Evolutionary conservation across 2,329 filamentous ascomycete genomes (phyloP), one percentile per base, ranked within the genome.

Genomic region (Elsinoe ampelina): DNA sequence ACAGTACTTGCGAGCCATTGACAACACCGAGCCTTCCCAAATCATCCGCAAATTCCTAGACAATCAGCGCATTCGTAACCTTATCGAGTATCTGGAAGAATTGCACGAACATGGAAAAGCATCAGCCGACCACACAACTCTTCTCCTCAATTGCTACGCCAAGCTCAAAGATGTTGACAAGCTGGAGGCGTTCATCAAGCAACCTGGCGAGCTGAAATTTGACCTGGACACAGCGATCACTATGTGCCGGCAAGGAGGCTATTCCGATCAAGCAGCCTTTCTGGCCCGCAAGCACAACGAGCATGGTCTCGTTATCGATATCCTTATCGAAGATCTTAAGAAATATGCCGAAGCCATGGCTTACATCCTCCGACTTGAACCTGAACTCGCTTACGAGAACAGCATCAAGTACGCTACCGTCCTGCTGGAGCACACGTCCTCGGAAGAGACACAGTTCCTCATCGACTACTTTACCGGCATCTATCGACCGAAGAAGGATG

Each of bases 111-210:
- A 95, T 65, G 85, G 92, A 66, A 92, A 86, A 67, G 95, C 93
- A 0, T 96, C 92, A 1, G 86, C 90, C 1, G 93, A 98, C 63
- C 93, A 98, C 64, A 98, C 93, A 0, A 98, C 93, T 0, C 75
- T 98, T 10, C 77, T 98, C 0, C 75, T 98, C 42, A 98, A 98
- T 68, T 98, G 93, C 72, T 98, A 98, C 68, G 93, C 93, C 0
- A 98, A 98, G 68, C 75, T 97, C 13, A 98, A 98, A 70, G 93
- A 98, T 68, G 92, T 95, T 4, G 87, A 90, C 57, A 98, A 98
- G 72, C 78, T 98, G 5, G 92, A 98, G 67, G 86, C 87, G 20
- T 98, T 98, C 63, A 98, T 98, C 72, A 95, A 95, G 68, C 91
- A 90, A 26, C 91, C 92, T 0, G 90, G 88, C 2, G 91, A 96